These are phyloP conservation scores for Talinum fruticosum DNA, from an alignment of 148 eudicot species.

Conservation along the genomic window DNA sequence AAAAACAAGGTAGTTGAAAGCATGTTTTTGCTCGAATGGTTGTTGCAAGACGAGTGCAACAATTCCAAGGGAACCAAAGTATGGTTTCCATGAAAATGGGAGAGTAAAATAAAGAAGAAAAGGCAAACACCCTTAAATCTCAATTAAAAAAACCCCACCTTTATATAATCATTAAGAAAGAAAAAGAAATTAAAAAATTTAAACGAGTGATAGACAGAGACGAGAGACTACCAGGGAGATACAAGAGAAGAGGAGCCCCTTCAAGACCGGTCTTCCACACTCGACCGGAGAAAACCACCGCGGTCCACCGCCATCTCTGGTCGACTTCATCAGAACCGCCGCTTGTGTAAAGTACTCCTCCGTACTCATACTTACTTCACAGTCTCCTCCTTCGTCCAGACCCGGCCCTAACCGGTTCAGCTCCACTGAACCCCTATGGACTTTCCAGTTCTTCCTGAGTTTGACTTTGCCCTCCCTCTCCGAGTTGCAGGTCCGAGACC, in stretches of 20 bases:
- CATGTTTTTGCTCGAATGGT: too few relatives aligned
- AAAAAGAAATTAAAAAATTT: too few relatives aligned
- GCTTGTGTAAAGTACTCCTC: slow-evolving; percentile 44
- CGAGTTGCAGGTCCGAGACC: slow-evolving; percentile 3
- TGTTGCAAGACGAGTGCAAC: too few relatives aligned
- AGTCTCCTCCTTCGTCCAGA: slow-evolving; percentile 17
- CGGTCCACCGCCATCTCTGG: slow-evolving; percentile 50
- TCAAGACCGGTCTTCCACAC: slow-evolving; percentile 30
- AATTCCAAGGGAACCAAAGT: too few relatives aligned
- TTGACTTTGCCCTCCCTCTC: neutral
- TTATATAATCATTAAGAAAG: too few relatives aligned
- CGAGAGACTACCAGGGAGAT: slow-evolving; percentile 41
- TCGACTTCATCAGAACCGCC: slow-evolving; percentile 27
- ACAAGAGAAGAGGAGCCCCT: slow-evolving; percentile 56
- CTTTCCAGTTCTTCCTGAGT: neutral
- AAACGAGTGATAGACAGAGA: neutral
- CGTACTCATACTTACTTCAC: slow-evolving; percentile 10
- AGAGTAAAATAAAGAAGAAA: too few relatives aligned
- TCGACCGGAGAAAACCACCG: slow-evolving; percentile 69
- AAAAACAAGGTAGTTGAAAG: too few relatives aligned
- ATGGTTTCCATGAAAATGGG: too few relatives aligned
- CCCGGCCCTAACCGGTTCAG: slow-evolving; percentile 9
- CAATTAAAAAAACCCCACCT: too few relatives aligned
- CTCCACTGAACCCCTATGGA: too few relatives aligned
- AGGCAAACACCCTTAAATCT: too few relatives aligned